Evolutionary conservation across 2,329 filamentous ascomycete genomes (phyloP).

Genomic region (Alternaria rosae): DNA sequence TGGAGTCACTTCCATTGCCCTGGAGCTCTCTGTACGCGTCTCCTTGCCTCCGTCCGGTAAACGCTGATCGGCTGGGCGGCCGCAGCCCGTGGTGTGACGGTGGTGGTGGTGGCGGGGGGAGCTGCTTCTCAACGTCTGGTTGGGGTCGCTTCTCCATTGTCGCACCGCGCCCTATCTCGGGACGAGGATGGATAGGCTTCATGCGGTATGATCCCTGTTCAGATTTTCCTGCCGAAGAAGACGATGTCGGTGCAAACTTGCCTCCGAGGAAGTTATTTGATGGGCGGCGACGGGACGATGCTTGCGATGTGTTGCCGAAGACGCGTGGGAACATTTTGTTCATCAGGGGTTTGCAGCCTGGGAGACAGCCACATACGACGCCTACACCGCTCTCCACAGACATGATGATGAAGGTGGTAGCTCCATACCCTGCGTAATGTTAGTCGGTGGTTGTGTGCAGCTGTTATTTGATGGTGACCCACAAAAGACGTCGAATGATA

Average conservation of each 20-base stretch:
- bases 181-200: not conserved
- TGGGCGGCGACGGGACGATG: conserved; percentile 13
- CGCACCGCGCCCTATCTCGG: not conserved
- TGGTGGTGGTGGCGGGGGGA: not conserved
- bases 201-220: conserved; percentile 6
- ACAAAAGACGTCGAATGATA: conserved; percentile 40
- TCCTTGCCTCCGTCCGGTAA: conserved; percentile 5
- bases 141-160: not conserved
- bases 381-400: conserved; percentile 38
- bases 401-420: conserved; percentile 35
- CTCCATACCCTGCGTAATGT: conserved; percentile 31
- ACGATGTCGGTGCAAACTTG: not conserved
- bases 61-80: conserved; percentile 6
- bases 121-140: not conserved
- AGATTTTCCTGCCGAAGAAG: not conserved
- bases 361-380: conserved; percentile 44
- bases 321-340: conserved; percentile 33
- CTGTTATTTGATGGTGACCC: not conserved
- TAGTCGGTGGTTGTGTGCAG: not conserved
- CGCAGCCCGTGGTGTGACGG: conserved; percentile 5
- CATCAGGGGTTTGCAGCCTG: conserved; percentile 43
- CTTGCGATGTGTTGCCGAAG: conserved; percentile 26
- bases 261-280: conserved; percentile 3
- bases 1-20: conserved; percentile 6
- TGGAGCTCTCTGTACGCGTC: conserved; percentile 4